Conservation (phyloP, 2,329 filamentous ascomycete species). For the Microdochium nivale region DNA sequence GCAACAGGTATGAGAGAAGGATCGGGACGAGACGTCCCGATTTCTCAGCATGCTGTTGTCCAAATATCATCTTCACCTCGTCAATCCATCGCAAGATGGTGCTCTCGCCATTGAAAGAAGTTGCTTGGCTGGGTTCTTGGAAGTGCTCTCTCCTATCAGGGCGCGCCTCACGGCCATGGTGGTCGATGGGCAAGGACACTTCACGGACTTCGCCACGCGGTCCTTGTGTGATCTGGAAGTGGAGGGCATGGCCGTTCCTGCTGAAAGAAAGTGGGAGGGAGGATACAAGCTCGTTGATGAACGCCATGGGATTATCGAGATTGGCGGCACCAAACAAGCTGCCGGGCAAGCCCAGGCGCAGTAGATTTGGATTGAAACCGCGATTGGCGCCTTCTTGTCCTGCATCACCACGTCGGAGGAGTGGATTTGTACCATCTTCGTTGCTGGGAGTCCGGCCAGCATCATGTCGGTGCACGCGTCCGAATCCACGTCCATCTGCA, state of each 20-base stretch:
- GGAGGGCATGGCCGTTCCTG: slow-evolving; percentile 43
- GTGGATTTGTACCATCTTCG: slow-evolving; percentile 80
- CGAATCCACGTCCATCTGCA: slow-evolving; percentile 27
- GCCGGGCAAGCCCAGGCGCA: slow-evolving; percentile 43
- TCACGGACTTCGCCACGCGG: slow-evolving; percentile 44
- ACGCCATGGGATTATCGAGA: slow-evolving; percentile 42
- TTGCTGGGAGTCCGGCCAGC: slow-evolving; percentile 41
- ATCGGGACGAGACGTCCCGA: slow-evolving; percentile 57
- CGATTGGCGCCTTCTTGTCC: slow-evolving; percentile 39
- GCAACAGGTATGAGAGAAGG: slow-evolving; percentile 67
- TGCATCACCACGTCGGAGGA: slow-evolving; percentile 58
- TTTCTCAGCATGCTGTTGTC: slow-evolving; percentile 58
- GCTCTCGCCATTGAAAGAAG: slow-evolving; percentile 62
- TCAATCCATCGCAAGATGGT: slow-evolving; percentile 80
- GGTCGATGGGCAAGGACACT: slow-evolving; percentile 23
- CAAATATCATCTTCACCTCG: slow-evolving; percentile 82
- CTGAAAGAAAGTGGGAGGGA: slow-evolving; percentile 37
- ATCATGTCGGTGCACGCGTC: slow-evolving; percentile 43
- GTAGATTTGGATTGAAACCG: slow-evolving; percentile 36
- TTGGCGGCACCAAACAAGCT: slow-evolving; percentile 31
- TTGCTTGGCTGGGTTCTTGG: slow-evolving; percentile 63
- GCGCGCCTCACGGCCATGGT: slow-evolving; percentile 29
- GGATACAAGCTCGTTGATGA: slow-evolving; percentile 48
- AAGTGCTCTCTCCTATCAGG: slow-evolving; percentile 37
- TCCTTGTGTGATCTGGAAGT: slow-evolving; percentile 48